Percentiles rank a stretch among this genome's conserved stretches.
Conservation (phyloP, 768 basidiomycete genomes). For the Auricularia sp. region DNA sequence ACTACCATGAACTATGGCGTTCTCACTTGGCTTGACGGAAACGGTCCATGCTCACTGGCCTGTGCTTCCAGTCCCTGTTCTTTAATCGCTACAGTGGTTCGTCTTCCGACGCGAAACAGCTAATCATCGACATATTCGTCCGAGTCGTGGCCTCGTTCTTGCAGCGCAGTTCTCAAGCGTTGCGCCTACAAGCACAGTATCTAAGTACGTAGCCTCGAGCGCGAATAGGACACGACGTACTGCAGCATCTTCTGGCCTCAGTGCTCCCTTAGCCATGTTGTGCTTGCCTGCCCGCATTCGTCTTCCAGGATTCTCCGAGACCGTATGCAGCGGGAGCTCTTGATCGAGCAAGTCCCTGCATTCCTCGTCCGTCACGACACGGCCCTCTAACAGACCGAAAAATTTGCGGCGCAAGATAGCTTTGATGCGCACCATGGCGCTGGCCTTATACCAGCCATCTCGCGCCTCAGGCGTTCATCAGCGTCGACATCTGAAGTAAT, state of each 20-base stretch:
- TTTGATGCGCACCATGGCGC: constrained; percentile 75
- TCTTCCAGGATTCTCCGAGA: constrained; percentile 10
- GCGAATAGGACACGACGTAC: constrained; percentile 29
- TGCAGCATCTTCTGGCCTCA: constrained; percentile 74
- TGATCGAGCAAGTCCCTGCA: constrained; percentile 52
- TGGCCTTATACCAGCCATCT: constrained; percentile 80
- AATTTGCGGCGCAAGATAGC: constrained; percentile 78
- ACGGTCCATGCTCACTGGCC: neutral
- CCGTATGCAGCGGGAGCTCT: constrained; percentile 26
- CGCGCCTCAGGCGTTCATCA: constrained; percentile 40
- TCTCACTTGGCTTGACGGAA: neutral
- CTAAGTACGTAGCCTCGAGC: no score
- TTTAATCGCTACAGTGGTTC: no score
- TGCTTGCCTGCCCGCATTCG: constrained; percentile 54
- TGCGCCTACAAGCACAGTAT: neutral
- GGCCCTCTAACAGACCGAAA: constrained; percentile 64
- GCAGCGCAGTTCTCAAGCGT: neutral
- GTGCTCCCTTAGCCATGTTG: constrained; percentile 81
- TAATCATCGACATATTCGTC: neutral
- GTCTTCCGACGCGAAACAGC: neutral
- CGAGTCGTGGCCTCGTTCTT: neutral
- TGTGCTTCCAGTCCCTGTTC: no score
- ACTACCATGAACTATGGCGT: neutral
- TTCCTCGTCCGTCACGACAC: constrained; percentile 61
- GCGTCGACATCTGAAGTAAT: no score